Base-by-base conservation (phyloP, 1,284 basidiomycete species). In the Boletellus deceptivus region DNA sequence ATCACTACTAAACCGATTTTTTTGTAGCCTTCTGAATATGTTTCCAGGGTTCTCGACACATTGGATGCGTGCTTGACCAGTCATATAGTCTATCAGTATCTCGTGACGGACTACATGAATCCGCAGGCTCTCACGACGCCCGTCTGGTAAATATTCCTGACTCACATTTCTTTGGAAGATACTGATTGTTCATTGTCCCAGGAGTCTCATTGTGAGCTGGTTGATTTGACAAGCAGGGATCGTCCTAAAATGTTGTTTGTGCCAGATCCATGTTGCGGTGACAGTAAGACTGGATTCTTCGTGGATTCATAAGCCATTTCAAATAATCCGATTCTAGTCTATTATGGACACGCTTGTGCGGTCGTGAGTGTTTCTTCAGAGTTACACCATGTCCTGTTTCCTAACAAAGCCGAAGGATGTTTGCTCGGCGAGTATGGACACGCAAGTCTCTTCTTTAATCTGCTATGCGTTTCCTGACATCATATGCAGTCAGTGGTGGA, bases 51-150 rank as follows among this genome's bases (percentile, higher is more conserved):
- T 10, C 22, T 43, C 14, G 42, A 22, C 20, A 34, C 31, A 3
- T 29, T 43, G 1, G 76, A 80, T 55, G 72, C 74, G 1, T 67
- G 66, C 24, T 60, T 82, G 38, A 75, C 74, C 43, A 68, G 69
- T 40, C 77, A 82, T 60, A 72, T 77, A 55, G 63, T 80, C 49
- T 82, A 82, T 57, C 69, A 68, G 56, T 82, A 82, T 55, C 70
- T 80, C 47, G 76, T 82, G 33, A 64, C 63, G 25, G 79, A 80
- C 59, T 79, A 72, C 56, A 55, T 72, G 43, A 74, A 76, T 53
- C 69, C 72, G 7, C 4, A 62, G 3, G 75, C 76, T 3, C 63
- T 81, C 16, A 9, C 58, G 16, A 57, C 57, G 31, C 74, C 75
- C 2, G 68, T 75, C 7, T 83, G 80, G 80, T 79, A 42, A 31